Evolutionary conservation across 73 alveolate species (phyloP).

Genomic region (Paraurostyla sp.): DNA sequence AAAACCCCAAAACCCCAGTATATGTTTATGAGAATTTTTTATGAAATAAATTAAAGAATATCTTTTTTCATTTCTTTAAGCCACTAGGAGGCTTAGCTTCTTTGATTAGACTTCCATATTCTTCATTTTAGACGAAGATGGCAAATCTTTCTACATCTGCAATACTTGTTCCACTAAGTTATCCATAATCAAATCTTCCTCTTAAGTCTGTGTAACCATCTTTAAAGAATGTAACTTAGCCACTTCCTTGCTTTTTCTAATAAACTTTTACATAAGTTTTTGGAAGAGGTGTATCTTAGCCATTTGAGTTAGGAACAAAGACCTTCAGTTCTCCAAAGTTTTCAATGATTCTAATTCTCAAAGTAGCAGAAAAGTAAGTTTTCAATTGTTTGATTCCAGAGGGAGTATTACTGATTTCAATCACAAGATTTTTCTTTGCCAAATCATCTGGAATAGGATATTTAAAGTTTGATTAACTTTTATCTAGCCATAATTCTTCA

Average conservation of each 20-base stretch:
- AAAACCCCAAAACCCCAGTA: too few relatives aligned
- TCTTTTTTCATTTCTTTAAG: neutral
- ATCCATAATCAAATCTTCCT: slow-evolving; percentile 96
- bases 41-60: too few relatives aligned
- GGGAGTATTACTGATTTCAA: slow-evolving; percentile 76
- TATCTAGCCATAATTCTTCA: slow-evolving; percentile 68
- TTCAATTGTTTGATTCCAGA: slow-evolving; percentile 70
- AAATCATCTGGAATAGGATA: slow-evolving; percentile 84
- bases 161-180: slow-evolving; percentile 82
- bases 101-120: slow-evolving; percentile 84
- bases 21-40: too few relatives aligned
- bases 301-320: slow-evolving; percentile 65
- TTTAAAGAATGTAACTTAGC: slow-evolving; percentile 82
- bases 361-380: slow-evolving; percentile 87
- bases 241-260: slow-evolving; percentile 76
- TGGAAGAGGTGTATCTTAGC: slow-evolving; percentile 78
- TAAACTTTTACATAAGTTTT: slow-evolving; percentile 91
- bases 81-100: slow-evolving; percentile 84
- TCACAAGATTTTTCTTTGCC: slow-evolving; percentile 78
- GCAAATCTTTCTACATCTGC: slow-evolving; percentile 88
- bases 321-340: slow-evolving; percentile 92
- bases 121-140: slow-evolving; percentile 85
- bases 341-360: slow-evolving; percentile 80
- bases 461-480: slow-evolving; percentile 7
- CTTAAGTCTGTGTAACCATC: slow-evolving; percentile 98